These are phyloP conservation scores for Neopestalotiopsis clavispora DNA, from an alignment of 2,329 filamentous ascomycete genomes.

Conservation along the genomic window DNA sequence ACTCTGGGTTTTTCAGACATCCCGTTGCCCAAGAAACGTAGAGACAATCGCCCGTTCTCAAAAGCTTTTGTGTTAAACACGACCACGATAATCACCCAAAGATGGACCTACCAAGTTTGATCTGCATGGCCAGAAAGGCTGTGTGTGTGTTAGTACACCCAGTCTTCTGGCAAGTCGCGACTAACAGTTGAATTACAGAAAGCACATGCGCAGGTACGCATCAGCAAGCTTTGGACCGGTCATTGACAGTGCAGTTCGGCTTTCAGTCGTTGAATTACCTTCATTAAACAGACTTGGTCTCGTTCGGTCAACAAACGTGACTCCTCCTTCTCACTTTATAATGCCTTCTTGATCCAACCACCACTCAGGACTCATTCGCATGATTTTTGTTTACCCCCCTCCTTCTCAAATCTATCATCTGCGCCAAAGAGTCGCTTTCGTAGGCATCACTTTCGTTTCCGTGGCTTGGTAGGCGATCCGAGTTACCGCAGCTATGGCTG, in stretches of 20 bases:
- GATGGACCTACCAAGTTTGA: not conserved
- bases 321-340: not conserved
- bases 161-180: not conserved
- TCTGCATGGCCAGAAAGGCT: not conserved
- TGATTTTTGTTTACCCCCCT: not conserved
- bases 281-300: not conserved
- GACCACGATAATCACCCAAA: not conserved
- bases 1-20: not conserved
- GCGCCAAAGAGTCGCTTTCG: not conserved
- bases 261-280: not conserved
- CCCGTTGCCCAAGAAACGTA: not conserved
- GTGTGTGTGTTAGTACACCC: not conserved
- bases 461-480: not conserved
- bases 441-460: not conserved
- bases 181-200: not conserved
- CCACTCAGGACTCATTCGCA: not conserved
- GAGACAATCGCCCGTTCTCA: not conserved
- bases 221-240: not conserved
- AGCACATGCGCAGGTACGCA: not conserved
- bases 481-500: not conserved
- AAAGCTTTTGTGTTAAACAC: not conserved
- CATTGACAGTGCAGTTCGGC: not conserved
- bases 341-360: not conserved
- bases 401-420: not conserved
- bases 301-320: not conserved